Conservation (phyloP, 1,284 basidiomycete genomes). For the Naganishia albida region DNA sequence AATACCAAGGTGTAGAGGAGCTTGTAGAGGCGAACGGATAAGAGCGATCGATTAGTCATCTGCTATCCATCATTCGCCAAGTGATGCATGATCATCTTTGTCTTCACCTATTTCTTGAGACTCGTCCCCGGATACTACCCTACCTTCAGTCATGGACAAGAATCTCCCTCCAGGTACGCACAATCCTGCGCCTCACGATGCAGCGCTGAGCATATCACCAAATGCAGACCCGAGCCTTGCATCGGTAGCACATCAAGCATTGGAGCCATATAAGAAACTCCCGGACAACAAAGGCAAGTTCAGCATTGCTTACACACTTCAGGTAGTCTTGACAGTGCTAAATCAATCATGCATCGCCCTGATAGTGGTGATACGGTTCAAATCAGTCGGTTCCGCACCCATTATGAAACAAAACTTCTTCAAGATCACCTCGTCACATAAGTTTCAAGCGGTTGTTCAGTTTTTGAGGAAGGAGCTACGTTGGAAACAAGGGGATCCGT, state of each 20-base stretch:
- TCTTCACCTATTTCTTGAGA: neutral
- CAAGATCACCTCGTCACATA: constrained; percentile 92
- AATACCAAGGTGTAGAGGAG: neutral
- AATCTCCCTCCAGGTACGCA: constrained; percentile 4
- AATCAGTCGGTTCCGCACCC: constrained; percentile 96
- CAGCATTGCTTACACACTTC: neutral
- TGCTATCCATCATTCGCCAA: neutral
- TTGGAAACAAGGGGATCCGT: constrained; percentile 61
- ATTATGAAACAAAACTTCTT: constrained; percentile 99
- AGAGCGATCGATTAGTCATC: constrained; percentile 13
- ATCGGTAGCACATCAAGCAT: constrained; percentile 6
- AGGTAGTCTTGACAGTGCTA: neutral
- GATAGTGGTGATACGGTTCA: constrained; percentile 93
- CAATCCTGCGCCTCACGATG: neutral
- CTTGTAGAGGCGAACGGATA: neutral
- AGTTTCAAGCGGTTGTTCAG: constrained; percentile 92
- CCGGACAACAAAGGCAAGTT: constrained; percentile 17
- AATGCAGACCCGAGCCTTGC: neutral
- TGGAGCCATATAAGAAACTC: constrained; percentile 13
- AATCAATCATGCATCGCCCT: neutral
- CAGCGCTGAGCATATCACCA: neutral
- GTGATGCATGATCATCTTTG: neutral
- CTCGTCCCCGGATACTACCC: neutral
- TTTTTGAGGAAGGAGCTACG: constrained; percentile 88
- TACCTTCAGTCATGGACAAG: constrained; percentile 1